A percentile compares a stretch with the other conserved stretches of the same genome.
Conservation (phyloP, 2,329 filamentous ascomycete species). For the Fusarium sp. region DNA sequence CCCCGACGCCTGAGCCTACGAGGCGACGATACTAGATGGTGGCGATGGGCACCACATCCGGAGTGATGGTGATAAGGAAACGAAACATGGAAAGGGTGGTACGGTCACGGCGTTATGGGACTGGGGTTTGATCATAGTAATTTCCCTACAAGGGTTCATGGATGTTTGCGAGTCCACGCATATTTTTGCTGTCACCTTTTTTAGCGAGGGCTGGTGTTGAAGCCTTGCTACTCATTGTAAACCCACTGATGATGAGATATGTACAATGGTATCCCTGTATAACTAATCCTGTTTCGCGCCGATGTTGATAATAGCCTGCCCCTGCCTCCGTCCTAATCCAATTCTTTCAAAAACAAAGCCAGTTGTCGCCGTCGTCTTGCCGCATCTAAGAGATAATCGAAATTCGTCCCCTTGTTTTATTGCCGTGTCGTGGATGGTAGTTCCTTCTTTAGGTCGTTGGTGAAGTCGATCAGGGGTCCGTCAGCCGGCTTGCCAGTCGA, state of each 20-base stretch:
- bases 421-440: conserved; percentile 52
- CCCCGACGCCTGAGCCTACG: conserved; percentile 87
- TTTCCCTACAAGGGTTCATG: conserved; percentile 34
- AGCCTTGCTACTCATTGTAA: conserved; percentile 44
- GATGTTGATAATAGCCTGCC: conserved; percentile 41
- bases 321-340: conserved; percentile 32
- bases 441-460: conserved; percentile 63
- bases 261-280: conserved; percentile 43
- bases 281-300: conserved; percentile 43
- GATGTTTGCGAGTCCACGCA: conserved; percentile 30
- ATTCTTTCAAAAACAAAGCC: conserved; percentile 34
- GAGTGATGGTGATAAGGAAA: conserved; percentile 2
- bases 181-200: conserved; percentile 29
- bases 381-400: conserved; percentile 27
- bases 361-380: conserved; percentile 20
- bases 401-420: conserved; percentile 37
- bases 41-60: conserved; percentile 8
- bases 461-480: conserved; percentile 68
- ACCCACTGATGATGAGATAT: conserved; percentile 39
- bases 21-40: conserved; percentile 73
- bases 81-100: conserved; percentile 27
- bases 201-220: conserved; percentile 38
- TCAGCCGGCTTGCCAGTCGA: conserved; percentile 61
- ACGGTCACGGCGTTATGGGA: conserved; percentile 45
- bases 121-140: conserved; percentile 30